phyloP scores from a whole-genome alignment of 768 basidiomycete genomes.

The Mycena latifolia region DNA sequence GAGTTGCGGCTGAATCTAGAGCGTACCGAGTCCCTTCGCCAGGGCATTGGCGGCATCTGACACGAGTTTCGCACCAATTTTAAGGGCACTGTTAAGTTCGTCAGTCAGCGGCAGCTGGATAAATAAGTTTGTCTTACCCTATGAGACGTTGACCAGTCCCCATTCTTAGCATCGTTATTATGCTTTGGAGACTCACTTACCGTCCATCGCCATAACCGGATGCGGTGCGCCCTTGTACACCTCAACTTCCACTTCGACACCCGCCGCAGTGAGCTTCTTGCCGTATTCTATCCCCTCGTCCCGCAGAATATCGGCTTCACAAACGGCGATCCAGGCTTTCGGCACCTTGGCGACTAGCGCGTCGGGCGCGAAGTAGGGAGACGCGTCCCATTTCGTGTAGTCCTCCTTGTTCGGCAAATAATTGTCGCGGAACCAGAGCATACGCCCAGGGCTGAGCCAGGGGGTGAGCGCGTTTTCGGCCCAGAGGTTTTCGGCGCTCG shows the following conservation, averaged over 20 bases:
- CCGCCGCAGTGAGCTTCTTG: slow-evolving; percentile 63
- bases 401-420: slow-evolving; percentile 76
- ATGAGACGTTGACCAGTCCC: background rate
- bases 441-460: slow-evolving; percentile 71
- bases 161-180: background rate
- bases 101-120: slow-evolving; percentile 12
- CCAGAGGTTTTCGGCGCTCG: slow-evolving; percentile 64
- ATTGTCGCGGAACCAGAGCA: slow-evolving; percentile 80
- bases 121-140: slow-evolving; percentile 35
- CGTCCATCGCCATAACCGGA: slow-evolving; percentile 82
- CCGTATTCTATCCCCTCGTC: slow-evolving; percentile 77
- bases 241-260: slow-evolving; percentile 65
- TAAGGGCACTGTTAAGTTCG: slow-evolving; percentile 36
- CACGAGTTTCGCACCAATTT: slow-evolving; percentile 51
- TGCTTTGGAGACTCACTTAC: slow-evolving; percentile 47
- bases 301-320: slow-evolving; percentile 74
- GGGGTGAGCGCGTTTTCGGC: slow-evolving; percentile 66
- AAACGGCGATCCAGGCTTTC: slow-evolving; percentile 71
- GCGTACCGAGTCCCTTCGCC: slow-evolving; percentile 43
- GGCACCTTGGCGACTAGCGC: slow-evolving; percentile 64
- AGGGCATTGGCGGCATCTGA: slow-evolving; percentile 51
- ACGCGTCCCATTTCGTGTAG: slow-evolving; percentile 74
- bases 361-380: slow-evolving; percentile 77
- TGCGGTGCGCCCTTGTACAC: slow-evolving; percentile 77
- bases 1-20: background rate